Evolutionary conservation across 306 rosid genomes (phyloP).

Genomic region (Albizia julibrissin): DNA sequence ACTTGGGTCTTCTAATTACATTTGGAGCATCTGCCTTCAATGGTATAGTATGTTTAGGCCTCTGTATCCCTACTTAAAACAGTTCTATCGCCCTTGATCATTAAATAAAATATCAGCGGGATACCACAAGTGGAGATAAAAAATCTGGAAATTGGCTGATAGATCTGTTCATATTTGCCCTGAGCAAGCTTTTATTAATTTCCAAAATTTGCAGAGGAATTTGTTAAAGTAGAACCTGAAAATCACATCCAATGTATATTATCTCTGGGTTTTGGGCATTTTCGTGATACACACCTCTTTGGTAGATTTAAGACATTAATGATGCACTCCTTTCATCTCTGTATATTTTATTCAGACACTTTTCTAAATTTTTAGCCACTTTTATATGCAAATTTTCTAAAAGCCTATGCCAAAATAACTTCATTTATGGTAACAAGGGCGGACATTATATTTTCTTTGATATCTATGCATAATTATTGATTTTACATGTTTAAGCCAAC

Average conservation of each 20-base stretch:
- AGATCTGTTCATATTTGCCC: not conserved
- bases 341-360: not conserved
- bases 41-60: not conserved
- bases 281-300: not conserved
- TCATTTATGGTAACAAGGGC: not conserved
- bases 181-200: not conserved
- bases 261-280: not conserved
- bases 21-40: not conserved
- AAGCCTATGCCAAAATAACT: not conserved
- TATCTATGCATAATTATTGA: not conserved
- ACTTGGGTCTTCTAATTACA: not conserved
- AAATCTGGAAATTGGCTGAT: not conserved
- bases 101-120: not conserved
- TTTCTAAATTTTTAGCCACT: not conserved
- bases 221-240: not conserved
- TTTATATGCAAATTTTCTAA: not conserved
- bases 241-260: not conserved
- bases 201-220: not conserved
- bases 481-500: not conserved
- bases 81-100: not conserved
- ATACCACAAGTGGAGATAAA: not conserved
- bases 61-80: not conserved
- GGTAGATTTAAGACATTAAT: not conserved
- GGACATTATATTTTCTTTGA: not conserved
- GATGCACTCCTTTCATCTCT: not conserved